Conservation (phyloP, 2,329 filamentous ascomycete genomes). For the Arthrobotrys conoides region DNA sequence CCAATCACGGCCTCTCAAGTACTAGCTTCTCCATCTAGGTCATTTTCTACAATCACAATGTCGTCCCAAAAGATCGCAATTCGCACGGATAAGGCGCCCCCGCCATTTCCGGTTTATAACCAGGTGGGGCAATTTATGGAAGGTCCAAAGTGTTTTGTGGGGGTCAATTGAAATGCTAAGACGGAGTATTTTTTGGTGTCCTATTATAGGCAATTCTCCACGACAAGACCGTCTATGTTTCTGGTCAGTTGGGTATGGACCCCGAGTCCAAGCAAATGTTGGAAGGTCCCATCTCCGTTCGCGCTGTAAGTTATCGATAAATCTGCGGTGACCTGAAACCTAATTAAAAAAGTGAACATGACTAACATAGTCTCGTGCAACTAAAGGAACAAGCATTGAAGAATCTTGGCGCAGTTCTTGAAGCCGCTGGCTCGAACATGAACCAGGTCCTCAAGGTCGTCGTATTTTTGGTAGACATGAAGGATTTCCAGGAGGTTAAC, state of each 20-base stretch:
- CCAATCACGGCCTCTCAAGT: background rate
- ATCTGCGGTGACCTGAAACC: background rate
- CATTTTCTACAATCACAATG: conserved; percentile 34
- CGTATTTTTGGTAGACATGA: conserved; percentile 94
- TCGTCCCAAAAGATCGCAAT: conserved; percentile 47
- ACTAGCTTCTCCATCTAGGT: conserved; percentile 11
- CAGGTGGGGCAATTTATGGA: conserved; percentile 46
- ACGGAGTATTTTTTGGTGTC: background rate
- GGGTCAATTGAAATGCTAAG: conserved; percentile 37
- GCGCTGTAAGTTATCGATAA: conserved; percentile 39
- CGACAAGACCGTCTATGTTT: conserved; percentile 80
- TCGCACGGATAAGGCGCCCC: conserved; percentile 55
- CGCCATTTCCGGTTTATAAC: conserved; percentile 58
- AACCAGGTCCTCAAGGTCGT: conserved; percentile 89
- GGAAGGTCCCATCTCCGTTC: conserved; percentile 65
- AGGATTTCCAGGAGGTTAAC: conserved; percentile 86
- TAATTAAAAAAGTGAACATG: background rate
- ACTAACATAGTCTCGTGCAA: background rate
- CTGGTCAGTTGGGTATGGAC: conserved; percentile 75
- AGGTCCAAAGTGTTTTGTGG: conserved; percentile 1
- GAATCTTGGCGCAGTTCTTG: conserved; percentile 87
- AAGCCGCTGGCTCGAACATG: conserved; percentile 83
- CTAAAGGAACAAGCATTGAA: conserved; percentile 65
- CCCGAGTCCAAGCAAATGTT: conserved; percentile 72
- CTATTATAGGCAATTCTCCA: conserved; percentile 72